Evolutionary conservation across 225 moss, liverwort and hornwort species (phyloP).

Genomic region (Bryoerythrophyllum caledonicum): DNA sequence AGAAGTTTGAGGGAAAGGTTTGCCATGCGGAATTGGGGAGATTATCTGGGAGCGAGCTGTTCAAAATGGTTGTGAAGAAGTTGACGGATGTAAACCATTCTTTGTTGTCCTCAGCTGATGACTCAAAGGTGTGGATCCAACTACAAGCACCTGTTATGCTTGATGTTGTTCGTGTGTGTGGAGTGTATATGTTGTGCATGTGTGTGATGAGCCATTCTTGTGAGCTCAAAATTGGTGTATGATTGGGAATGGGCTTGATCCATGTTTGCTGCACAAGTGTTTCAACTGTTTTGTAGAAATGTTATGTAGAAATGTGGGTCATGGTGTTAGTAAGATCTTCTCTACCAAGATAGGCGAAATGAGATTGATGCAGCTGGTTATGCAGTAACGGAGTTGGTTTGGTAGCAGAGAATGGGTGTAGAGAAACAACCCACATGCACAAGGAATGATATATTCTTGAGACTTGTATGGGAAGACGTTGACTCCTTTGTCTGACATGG

Average conservation of each 20-base stretch:
- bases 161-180: background rate
- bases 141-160: background rate
- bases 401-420: background rate
- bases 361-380: too few species aligned
- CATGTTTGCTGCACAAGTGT: too few species aligned
- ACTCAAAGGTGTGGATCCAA: background rate
- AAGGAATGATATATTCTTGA: too few species aligned
- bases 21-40: constrained; percentile 2
- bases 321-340: background rate
- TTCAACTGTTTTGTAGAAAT: too few species aligned
- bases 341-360: too few species aligned
- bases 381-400: background rate
- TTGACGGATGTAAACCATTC: background rate
- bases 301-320: background rate
- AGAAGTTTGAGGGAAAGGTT: too few species aligned
- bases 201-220: background rate
- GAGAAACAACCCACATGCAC: too few species aligned
- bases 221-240: background rate
- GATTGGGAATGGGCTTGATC: background rate
- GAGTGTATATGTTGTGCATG: background rate
- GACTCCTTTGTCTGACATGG: too few species aligned
- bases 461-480: too few species aligned
- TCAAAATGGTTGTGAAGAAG: background rate
- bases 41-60: background rate
- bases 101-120: background rate